Percentiles rank a stretch among this genome's conserved stretches.
These are phyloP conservation scores for Wickerhamomyces bovis DNA, from an alignment of 805 yeast species.

Conservation along the genomic window DNA sequence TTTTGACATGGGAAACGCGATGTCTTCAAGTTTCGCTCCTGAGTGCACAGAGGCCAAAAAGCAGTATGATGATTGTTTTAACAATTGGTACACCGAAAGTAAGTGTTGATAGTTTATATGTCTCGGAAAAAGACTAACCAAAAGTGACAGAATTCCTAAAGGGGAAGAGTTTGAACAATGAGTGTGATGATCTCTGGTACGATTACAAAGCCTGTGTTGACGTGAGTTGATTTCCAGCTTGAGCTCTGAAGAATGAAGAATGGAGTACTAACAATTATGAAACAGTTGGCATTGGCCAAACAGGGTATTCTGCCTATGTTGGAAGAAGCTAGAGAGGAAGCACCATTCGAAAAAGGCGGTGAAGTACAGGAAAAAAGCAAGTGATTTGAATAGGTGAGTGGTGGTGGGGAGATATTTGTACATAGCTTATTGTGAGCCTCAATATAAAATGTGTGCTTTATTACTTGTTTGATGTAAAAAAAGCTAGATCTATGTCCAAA, in stretches of 20 bases:
- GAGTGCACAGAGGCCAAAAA: conserved; percentile 88
- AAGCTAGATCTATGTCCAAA: no score
- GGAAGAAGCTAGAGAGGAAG: conserved; percentile 85
- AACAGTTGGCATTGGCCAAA: conserved; percentile 47
- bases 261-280: conserved; percentile 4
- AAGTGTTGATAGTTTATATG: conserved; percentile 16
- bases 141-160: conserved; percentile 45
- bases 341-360: conserved; percentile 77
- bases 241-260: no score
- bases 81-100: conserved; percentile 90
- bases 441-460: neutral
- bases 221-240: conserved; percentile 23
- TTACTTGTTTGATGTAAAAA: no score
- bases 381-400: neutral
- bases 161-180: conserved; percentile 57
- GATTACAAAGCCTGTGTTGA: conserved; percentile 86
- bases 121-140: conserved; percentile 1
- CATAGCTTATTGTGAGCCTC: neutral
- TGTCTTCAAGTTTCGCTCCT: conserved; percentile 92
- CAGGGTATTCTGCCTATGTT: conserved; percentile 78
- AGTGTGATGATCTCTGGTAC: conserved; percentile 87
- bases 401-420: neutral
- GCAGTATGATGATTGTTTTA: conserved; percentile 88
- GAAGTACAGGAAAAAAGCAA: conserved; percentile 8
- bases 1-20: conserved; percentile 55